A percentile compares a stretch with the other conserved stretches of the same genome.
phyloP scores from a whole-genome alignment of 768 basidiomycete genomes.

The Boletus subcaerulescens region DNA sequence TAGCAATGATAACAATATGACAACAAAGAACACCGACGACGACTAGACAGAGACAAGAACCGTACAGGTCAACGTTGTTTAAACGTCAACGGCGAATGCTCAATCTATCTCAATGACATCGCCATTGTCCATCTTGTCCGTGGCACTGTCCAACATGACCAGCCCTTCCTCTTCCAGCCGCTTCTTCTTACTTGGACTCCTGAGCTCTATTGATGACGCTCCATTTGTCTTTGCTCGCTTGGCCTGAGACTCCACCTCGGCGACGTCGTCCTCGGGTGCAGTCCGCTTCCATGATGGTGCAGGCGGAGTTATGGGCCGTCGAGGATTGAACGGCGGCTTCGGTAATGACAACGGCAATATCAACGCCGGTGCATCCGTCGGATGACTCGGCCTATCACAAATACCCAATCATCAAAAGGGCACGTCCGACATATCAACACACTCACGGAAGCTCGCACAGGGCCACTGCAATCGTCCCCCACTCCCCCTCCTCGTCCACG shows the following conservation, averaged over 20 bases:
- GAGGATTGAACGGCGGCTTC: constrained; percentile 44
- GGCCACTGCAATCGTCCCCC: constrained; percentile 67
- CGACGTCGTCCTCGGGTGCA: constrained; percentile 55
- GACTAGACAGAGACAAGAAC: no score
- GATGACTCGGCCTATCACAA: constrained; percentile 50
- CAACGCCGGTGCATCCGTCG: constrained; percentile 47
- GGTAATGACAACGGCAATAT: constrained; percentile 69
- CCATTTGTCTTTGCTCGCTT: constrained; percentile 50
- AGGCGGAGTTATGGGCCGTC: constrained; percentile 34
- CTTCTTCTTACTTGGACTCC: constrained; percentile 63
- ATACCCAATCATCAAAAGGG: neutral
- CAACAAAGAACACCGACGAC: no score
- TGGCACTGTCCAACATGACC: constrained; percentile 57
- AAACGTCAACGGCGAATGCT: constrained; percentile 6
- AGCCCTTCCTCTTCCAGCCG: constrained; percentile 73
- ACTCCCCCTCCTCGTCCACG: constrained; percentile 82
- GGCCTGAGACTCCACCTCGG: constrained; percentile 53
- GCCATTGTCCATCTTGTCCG: constrained; percentile 52
- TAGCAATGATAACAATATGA: no score
- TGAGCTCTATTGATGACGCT: constrained; percentile 12
- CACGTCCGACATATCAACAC: neutral
- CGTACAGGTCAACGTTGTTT: no score
- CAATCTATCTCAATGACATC: constrained; percentile 60
- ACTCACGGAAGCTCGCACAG: constrained; percentile 72
- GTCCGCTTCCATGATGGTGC: constrained; percentile 56